Percentiles rank a stretch among this genome's conserved stretches.
These are phyloP conservation scores for Coemansia asiatica DNA, from an alignment of 192 early-diverging fungal species.

Conservation along the genomic window DNA sequence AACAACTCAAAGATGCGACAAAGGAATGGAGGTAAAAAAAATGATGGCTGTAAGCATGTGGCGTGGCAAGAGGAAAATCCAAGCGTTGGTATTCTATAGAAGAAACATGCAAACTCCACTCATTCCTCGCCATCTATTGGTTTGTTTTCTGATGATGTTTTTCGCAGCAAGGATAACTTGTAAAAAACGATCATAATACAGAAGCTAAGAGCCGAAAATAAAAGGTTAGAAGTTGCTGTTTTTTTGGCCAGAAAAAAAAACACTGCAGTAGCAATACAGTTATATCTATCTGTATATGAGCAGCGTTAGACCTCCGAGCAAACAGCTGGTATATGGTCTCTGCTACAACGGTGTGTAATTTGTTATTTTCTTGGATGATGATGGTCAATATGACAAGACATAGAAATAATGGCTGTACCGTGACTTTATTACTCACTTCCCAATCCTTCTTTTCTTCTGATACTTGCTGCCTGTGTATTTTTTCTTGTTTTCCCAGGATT, in stretches of 20 bases:
- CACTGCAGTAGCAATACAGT: background rate
- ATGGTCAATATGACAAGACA: background rate
- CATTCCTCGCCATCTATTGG: background rate
- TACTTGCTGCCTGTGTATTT: background rate
- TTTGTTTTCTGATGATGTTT: background rate
- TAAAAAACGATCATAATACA: background rate
- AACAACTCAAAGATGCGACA: conserved; percentile 2
- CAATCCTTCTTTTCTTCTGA: background rate
- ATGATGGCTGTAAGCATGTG: background rate
- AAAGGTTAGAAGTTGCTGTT: background rate
- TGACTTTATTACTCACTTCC: background rate
- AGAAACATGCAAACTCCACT: background rate
- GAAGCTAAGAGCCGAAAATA: background rate
- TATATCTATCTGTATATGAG: background rate
- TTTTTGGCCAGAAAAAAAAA: background rate
- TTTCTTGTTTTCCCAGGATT: background rate
- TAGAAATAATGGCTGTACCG: background rate
- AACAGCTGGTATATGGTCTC: background rate
- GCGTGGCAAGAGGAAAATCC: conserved; percentile 6
- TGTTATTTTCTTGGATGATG: background rate
- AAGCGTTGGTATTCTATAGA: background rate
- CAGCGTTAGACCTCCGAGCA: background rate
- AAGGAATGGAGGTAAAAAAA: conserved; percentile 2
- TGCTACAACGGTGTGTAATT: conserved; percentile 4
- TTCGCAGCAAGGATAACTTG: background rate